A percentile compares a stretch with the other conserved stretches of the same genome.
Evolutionary conservation across 2,329 filamentous ascomycete species (phyloP).

Genomic region (Colletotrichum spinosum): DNA sequence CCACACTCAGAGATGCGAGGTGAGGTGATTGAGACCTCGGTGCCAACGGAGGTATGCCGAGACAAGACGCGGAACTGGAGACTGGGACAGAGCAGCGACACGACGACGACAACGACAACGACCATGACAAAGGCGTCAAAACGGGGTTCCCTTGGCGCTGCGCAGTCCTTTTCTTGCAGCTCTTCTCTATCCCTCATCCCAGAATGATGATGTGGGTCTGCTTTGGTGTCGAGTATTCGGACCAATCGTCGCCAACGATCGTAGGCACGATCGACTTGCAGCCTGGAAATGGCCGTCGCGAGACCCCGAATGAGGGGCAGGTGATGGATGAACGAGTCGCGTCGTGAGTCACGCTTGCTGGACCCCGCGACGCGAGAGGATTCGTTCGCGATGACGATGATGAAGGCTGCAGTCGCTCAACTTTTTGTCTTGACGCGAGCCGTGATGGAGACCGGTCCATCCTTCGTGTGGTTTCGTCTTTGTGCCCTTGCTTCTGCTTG

Average conservation of each 20-base stretch:
- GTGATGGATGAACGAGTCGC: conserved; percentile 19
- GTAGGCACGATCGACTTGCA: conserved; percentile 22
- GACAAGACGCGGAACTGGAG: background rate
- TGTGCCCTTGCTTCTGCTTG: conserved; percentile 5
- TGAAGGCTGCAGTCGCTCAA: conserved; percentile 10
- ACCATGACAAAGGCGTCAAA: conserved; percentile 3
- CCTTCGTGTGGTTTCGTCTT: background rate
- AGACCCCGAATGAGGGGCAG: conserved; percentile 19
- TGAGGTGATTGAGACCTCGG: conserved; percentile 11
- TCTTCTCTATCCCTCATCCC: conserved; percentile 17
- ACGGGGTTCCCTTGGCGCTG: conserved; percentile 28
- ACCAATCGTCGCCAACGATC: conserved; percentile 22
- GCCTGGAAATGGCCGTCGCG: conserved; percentile 22
- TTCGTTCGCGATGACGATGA: conserved; percentile 12
- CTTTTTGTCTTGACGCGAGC: conserved; percentile 28
- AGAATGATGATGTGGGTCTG: conserved; percentile 33
- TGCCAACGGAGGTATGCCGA: background rate
- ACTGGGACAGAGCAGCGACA: background rate
- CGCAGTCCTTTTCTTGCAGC: conserved; percentile 32
- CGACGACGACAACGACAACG: background rate
- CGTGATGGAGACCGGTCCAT: background rate
- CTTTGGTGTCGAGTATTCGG: background rate
- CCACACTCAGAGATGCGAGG: conserved; percentile 5
- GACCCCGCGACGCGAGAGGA: conserved; percentile 23
- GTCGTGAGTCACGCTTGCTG: conserved; percentile 35